Base-by-base conservation (phyloP, 202 grass and related monocot species). In the Schoenoplectus tabernaemontani region DNA sequence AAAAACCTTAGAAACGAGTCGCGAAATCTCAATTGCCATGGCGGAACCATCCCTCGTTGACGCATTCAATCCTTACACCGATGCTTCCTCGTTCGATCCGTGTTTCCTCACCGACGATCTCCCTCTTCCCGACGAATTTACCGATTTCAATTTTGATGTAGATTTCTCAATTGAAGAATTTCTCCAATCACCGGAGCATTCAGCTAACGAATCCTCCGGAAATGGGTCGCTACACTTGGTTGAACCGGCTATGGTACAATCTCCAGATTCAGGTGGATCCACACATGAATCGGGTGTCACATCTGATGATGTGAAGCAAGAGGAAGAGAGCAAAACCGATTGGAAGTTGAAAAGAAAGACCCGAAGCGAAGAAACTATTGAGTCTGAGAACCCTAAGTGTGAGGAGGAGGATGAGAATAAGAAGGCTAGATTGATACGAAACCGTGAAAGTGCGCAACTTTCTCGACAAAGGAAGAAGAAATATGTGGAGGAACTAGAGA, bases 401-500 rank as follows among this genome's bases (percentile, higher is more conserved):
- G 78, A 81, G 72, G 87, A 85, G 2, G 91, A 89, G 56, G 92
- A 96, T 51, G 85, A 82, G 0, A 88, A 93, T 68, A 87, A 86
- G 3, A 84, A 60, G 15, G 88, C 90, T 28, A 84, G 96, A 81
- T 87, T 99, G 88, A 85, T 93, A 72, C 86, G 96, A 46, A 99
- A 99, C 67, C 88, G 92, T 0, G 96, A 96, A 86, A 96, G 96
- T 69, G 96, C 96, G 13, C 96, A 99, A 59, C 91, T 99, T 4
- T 99, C 96, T 1, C 78, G 96, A 71, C 96, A 96, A 81, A 87
- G 96, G 79, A 99, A 93, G 90, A 99, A 99, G 85, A 85, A 86
- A 1, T 91, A 96, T 76, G 87, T 96, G 1, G 96, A 95, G 79
- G 96, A 96, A 82, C 81, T 99, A 57, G 92, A 99, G 83, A 88